phyloP scores from a whole-genome alignment of 768 basidiomycete genomes.

The Pleurotus ostreatus region DNA sequence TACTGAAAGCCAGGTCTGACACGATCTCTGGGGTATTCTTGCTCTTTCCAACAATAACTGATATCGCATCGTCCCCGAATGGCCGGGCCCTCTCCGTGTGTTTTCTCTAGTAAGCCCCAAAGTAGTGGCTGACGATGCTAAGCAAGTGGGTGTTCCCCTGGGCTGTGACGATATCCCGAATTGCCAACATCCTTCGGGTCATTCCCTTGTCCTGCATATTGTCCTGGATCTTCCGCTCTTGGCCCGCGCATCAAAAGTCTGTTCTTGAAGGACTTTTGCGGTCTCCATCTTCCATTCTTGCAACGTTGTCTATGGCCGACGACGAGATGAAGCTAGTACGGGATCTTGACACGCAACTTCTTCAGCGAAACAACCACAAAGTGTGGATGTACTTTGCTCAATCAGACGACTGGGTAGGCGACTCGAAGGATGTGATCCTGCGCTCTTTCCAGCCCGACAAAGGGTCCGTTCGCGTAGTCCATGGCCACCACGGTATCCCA shows the following conservation, averaged over 20 bases:
- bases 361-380: constrained; percentile 34
- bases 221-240: constrained; percentile 39
- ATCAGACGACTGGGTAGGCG: constrained; percentile 67
- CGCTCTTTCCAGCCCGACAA: constrained; percentile 30
- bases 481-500: constrained; percentile 46
- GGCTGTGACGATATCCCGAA: constrained; percentile 32
- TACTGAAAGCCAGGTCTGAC: constrained; percentile 42
- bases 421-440: constrained; percentile 43
- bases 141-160: constrained; percentile 7
- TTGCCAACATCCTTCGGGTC: constrained; percentile 36
- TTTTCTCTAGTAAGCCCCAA: constrained; percentile 7
- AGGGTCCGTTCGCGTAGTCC: constrained; percentile 32
- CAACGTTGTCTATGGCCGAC: constrained; percentile 56
- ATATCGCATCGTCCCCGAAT: constrained; percentile 63
- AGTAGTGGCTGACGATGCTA: neutral
- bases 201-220: constrained; percentile 23
- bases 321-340: constrained; percentile 66
- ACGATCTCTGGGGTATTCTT: constrained; percentile 44
- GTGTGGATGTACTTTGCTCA: constrained; percentile 57
- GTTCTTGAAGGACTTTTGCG: constrained; percentile 47
- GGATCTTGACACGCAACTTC: constrained; percentile 42
- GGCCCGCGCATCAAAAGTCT: constrained; percentile 42
- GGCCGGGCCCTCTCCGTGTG: constrained; percentile 56
- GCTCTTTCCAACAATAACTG: constrained; percentile 66
- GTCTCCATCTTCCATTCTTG: constrained; percentile 47